These are phyloP conservation scores for Starmera pachycereana DNA, from an alignment of 805 yeast species.

Conservation along the genomic window DNA sequence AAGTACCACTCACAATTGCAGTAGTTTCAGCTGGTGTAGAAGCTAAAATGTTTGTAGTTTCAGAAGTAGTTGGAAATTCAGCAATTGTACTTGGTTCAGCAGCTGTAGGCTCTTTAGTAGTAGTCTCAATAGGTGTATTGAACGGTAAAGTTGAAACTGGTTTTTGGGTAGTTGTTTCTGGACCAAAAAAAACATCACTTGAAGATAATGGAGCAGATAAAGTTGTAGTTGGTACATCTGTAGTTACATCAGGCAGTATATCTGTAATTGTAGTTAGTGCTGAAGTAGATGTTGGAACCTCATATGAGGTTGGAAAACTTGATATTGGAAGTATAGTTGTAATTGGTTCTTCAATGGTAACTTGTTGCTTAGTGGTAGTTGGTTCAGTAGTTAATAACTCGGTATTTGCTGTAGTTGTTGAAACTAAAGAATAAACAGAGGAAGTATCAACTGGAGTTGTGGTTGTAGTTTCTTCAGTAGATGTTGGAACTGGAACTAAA, in stretches of 20 bases:
- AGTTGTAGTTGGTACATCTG: background rate
- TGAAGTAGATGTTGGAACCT: background rate
- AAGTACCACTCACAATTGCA: background rate
- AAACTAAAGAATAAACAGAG: background rate
- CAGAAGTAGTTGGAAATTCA: background rate
- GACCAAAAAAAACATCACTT: no score
- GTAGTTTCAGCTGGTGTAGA: background rate
- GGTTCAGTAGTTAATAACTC: background rate
- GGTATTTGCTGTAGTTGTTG: background rate
- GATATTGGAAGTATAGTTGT: slow-evolving; percentile 1
- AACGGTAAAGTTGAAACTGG: no score
- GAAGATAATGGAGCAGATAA: no score
- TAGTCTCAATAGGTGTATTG: background rate
- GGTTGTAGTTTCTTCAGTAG: slow-evolving; percentile 2
- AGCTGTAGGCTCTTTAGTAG: background rate
- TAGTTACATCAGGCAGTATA: background rate
- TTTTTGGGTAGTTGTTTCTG: no score
- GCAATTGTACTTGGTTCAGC: background rate
- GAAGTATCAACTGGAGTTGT: background rate
- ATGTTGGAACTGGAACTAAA: slow-evolving; percentile 1
- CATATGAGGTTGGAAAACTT: slow-evolving; percentile 1
- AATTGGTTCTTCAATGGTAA: slow-evolving; percentile 1
- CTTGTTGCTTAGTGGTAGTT: background rate
- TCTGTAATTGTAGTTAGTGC: background rate
- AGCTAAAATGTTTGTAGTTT: background rate